A percentile compares a stretch with the other conserved stretches of the same genome.
Evolutionary conservation across 2,329 filamentous ascomycete genomes (phyloP).

Genomic region (Talaromyces sp.): DNA sequence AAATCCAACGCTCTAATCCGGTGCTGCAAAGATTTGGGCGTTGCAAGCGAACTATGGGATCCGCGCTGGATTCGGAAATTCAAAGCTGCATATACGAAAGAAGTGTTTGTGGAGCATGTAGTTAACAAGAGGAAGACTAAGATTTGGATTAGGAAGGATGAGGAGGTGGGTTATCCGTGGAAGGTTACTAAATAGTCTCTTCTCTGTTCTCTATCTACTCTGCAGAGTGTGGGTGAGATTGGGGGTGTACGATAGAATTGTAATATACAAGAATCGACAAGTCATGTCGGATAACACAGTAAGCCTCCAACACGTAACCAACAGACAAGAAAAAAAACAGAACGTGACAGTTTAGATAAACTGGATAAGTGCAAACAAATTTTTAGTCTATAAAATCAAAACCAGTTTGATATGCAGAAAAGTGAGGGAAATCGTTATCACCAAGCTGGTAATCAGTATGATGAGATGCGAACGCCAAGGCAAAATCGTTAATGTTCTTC

Average conservation of each 20-base stretch:
- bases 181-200: conserved; percentile 47
- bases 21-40: conserved; percentile 95
- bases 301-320: background rate
- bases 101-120: conserved; percentile 87
- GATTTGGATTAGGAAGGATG: conserved; percentile 82
- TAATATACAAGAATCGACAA: background rate
- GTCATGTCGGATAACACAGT: background rate
- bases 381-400: conserved; percentile 8
- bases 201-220: background rate
- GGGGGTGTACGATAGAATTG: background rate
- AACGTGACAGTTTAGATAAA: background rate
- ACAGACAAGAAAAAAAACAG: background rate
- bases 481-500: conserved; percentile 6
- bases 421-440: background rate
- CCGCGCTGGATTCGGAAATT: conserved; percentile 84
- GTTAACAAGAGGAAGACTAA: conserved; percentile 84
- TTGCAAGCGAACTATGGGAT: conserved; percentile 96
- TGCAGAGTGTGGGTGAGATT: background rate
- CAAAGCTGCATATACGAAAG: conserved; percentile 69
- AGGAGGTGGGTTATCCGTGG: conserved; percentile 65
- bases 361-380: background rate
- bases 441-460: background rate
- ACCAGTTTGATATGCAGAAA: conserved; percentile 3
- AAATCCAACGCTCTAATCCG: conserved; percentile 97
- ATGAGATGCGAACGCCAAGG: background rate